Evolutionary conservation across 352 stramenopile genomes (phyloP).

Genomic region (Pythium sukuiense): DNA sequence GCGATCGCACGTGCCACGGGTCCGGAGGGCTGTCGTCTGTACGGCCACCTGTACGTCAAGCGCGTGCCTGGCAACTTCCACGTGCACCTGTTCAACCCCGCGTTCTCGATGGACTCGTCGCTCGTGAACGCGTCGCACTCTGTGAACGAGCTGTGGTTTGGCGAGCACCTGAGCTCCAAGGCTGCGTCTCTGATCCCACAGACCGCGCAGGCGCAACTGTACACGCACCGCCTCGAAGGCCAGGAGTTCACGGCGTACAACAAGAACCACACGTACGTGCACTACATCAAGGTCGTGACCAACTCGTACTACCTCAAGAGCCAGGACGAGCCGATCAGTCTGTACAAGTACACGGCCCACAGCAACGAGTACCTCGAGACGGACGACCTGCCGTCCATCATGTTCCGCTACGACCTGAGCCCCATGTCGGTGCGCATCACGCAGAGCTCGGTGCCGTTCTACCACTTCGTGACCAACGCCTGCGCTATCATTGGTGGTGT

Average conservation of each 20-base stretch:
- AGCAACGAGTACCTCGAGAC: slow-evolving; percentile 89
- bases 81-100: slow-evolving; percentile 96
- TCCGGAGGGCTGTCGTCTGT: slow-evolving; percentile 77
- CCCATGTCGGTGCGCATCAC: slow-evolving; percentile 95
- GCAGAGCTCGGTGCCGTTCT: slow-evolving; percentile 86
- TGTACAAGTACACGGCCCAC: slow-evolving; percentile 92
- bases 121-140: slow-evolving; percentile 94
- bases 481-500: slow-evolving; percentile 84
- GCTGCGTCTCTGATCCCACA: slow-evolving; percentile 81
- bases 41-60: slow-evolving; percentile 82
- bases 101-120: slow-evolving; percentile 85
- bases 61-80: slow-evolving; percentile 98
- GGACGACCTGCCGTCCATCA: slow-evolving; percentile 85
- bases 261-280: slow-evolving; percentile 97
- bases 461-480: slow-evolving; percentile 82
- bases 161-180: slow-evolving; percentile 59
- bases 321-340: slow-evolving; percentile 48
- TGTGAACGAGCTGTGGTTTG: slow-evolving; percentile 97
- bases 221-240: slow-evolving; percentile 94
- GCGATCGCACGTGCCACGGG: slow-evolving; percentile 63
- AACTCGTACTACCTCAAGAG: slow-evolving; percentile 85
- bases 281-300: slow-evolving; percentile 99
- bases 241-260: slow-evolving; percentile 88
- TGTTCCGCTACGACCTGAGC: slow-evolving; percentile 90
- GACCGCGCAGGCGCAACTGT: slow-evolving; percentile 87